Conservation (phyloP, 768 basidiomycete genomes). For the Boletus reticuloceps region DNA sequence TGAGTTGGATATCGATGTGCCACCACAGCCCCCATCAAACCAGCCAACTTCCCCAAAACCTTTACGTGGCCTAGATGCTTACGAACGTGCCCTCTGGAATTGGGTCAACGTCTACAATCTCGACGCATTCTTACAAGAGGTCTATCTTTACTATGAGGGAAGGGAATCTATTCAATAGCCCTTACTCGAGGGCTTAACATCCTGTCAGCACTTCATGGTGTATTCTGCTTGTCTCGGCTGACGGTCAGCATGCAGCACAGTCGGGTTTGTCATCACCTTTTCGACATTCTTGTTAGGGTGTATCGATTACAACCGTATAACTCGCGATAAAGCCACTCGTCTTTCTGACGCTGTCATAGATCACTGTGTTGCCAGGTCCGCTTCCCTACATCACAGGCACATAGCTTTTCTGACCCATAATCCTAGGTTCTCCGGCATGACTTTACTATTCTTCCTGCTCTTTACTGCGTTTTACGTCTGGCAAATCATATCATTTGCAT, state of each 20-base stretch:
- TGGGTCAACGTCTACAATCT: slow-evolving; percentile 99
- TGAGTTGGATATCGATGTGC: slow-evolving; percentile 48
- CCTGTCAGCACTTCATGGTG: slow-evolving; percentile 60
- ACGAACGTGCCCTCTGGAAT: slow-evolving; percentile 93
- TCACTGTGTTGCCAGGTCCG: slow-evolving; percentile 82
- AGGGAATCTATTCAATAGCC: slow-evolving; percentile 94
- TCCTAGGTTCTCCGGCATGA: slow-evolving; percentile 77
- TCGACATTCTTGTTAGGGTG: slow-evolving; percentile 96
- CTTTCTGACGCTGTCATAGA: slow-evolving; percentile 81
- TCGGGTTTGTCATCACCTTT: slow-evolving; percentile 98
- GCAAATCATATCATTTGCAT: slow-evolving; percentile 78
- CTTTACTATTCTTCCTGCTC: slow-evolving; percentile 77
- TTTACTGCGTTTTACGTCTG: slow-evolving; percentile 88
- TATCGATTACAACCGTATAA: slow-evolving; percentile 85
- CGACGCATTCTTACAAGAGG: slow-evolving; percentile 92
- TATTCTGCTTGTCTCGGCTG: slow-evolving; percentile 17
- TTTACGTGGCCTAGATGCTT: slow-evolving; percentile 73
- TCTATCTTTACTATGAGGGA: slow-evolving; percentile 94
- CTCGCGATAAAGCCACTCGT: slow-evolving; percentile 59
- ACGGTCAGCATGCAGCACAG: slow-evolving; percentile 61
- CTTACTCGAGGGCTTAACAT: slow-evolving; percentile 90
- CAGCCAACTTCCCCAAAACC: slow-evolving; percentile 35
- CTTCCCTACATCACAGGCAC: slow-evolving; percentile 1
- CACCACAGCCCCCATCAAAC: slow-evolving; percentile 19
- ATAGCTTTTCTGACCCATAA: slow-evolving; percentile 14